Conservation (phyloP, 805 yeast species). For the Candida sanyiensis region DNA sequence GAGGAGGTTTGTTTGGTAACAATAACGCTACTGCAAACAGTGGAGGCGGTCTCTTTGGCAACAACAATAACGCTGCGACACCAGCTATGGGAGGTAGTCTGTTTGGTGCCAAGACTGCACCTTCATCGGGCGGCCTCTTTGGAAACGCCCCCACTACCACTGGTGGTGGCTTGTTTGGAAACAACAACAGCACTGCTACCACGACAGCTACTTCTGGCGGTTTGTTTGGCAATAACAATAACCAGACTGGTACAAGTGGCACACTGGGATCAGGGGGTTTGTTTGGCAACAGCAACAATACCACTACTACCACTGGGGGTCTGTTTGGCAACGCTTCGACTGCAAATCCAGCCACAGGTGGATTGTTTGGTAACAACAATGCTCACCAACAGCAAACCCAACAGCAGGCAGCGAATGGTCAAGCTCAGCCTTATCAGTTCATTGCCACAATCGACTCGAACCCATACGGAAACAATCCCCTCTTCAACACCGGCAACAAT, state of each 20-base stretch:
- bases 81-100: constrained; percentile 21
- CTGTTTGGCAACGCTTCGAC: constrained; percentile 32
- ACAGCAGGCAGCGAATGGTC: constrained; percentile 12
- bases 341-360: constrained; percentile 27
- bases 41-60: constrained; percentile 22
- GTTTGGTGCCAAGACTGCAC: constrained; percentile 24
- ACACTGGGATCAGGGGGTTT: constrained; percentile 4
- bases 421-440: constrained; percentile 22
- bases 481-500: constrained; percentile 43
- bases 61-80: constrained; percentile 17
- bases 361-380: constrained; percentile 29
- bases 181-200: constrained; percentile 1
- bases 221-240: constrained; percentile 26
- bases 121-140: too few relatives aligned
- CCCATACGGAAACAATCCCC: constrained; percentile 78
- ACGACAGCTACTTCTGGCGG: constrained; percentile 16
- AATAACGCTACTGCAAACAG: constrained; percentile 10
- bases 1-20: constrained; percentile 19
- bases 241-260: constrained; percentile 6
- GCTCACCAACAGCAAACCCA: constrained; percentile 26
- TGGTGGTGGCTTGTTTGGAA: constrained; percentile 30
- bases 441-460: constrained; percentile 38
- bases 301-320: constrained; percentile 21
- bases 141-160: constrained; percentile 11
- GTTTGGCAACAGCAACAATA: constrained; percentile 15